These are phyloP conservation scores for Eucalyptus caleyi DNA, from an alignment of 345 rosid genomes.

Conservation along the genomic window DNA sequence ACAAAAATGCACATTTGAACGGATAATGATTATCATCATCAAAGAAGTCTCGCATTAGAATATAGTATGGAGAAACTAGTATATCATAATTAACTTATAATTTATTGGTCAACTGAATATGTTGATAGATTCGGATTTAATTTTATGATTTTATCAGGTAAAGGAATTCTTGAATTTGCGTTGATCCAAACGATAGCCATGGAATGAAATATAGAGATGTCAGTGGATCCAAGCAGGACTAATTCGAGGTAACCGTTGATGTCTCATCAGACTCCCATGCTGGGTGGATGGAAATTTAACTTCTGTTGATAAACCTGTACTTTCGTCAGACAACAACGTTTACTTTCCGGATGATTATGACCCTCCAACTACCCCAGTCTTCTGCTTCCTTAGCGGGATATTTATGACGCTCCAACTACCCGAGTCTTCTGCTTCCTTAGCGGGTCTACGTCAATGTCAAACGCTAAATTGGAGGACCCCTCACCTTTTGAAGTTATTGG, in stretches of 20 bases:
- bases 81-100: not conserved
- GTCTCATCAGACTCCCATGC: no score
- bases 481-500: not conserved
- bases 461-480: not conserved
- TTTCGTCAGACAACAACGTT: not conserved
- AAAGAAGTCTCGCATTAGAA: not conserved
- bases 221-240: not conserved
- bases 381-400: not conserved
- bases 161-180: not conserved
- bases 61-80: not conserved
- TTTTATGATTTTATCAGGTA: rapidly evolving
- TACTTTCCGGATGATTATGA: not conserved
- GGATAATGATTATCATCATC: not conserved
- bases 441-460: not conserved
- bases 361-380: not conserved
- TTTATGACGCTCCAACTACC: not conserved
- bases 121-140: not conserved
- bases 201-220: not conserved
- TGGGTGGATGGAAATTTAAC: no score
- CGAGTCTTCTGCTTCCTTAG: not conserved
- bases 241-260: no score
- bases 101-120: not conserved
- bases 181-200: not conserved
- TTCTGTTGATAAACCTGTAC: not conserved
- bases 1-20: not conserved